Base-by-base conservation (phyloP, 768 basidiomycete species). In the Auriscalpium orientale region DNA sequence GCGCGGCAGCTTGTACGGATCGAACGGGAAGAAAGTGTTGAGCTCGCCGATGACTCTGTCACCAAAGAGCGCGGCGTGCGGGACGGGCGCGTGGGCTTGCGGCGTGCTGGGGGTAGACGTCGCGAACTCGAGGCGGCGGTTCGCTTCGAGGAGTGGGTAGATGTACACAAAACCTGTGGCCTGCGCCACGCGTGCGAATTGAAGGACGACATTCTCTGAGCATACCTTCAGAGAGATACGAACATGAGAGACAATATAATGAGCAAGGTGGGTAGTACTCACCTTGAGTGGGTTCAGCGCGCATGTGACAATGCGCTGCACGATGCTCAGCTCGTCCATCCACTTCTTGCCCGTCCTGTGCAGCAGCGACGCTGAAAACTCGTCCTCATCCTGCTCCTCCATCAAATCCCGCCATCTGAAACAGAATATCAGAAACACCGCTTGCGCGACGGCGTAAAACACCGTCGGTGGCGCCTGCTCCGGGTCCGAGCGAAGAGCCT, bases 21-120 rank as follows among this genome's bases (percentile, higher is more conserved):
- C 97, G 67, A 99, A 99, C 0, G 97, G 97, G 76, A 99, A 99
- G 75, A 98, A 98, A 11, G 86, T 84, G 66, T 92, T 93, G 54
- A 98, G 77, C 57, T 95, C 92, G 76, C 63, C 49, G 71, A 71
- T 50, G 67, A 72, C 8, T 72, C 62, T 33, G 70, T 59, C 11
- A 62, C 55, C 18, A 61, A 48, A 35, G 36, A 58, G 20, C 33
- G 58, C 35, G 34, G 53, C 40, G 36, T 51, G 47, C 56, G 38
- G n/a, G 28, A 44, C 16, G n/a, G 54, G 18, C 16, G 21, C 34
- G 53, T 40, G 33, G 8, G 56, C 37, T 4, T 12, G 22, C 22
- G 51, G 28, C 10, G 34, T 35, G 58, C 37, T 49, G 16, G 68
- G 57, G n/a, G 65, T 46, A 34, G 53, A 58, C 22, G 60, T 58